Evolutionary conservation across 805 yeast species (phyloP), one percentile per base, ranked within the genome.

Genomic region (Scheffersomyces ergatensis): DNA sequence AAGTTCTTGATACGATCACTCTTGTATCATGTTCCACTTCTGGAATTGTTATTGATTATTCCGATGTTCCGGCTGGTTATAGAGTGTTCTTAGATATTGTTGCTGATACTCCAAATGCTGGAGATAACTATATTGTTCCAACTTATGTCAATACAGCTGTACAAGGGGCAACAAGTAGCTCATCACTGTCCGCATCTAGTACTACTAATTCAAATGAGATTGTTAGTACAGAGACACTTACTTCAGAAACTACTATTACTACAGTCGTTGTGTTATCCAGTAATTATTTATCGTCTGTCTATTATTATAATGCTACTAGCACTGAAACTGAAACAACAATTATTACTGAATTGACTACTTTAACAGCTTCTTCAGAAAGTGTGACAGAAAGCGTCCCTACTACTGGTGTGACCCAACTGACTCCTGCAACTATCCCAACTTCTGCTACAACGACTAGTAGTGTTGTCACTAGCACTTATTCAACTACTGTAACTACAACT

Each of bases 51-150:
- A 44, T 46, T 4, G 42, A 25, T 11, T 59, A 54, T 39, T 19
- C 25, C 1, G 50, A 50, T 33, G 34, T 60, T 18, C 63, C 63
- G 7, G 60, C 62, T 2, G 65, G 64, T 2, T 56, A 42, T 44
- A 42, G 62, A 8, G 35, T 33, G 31, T 41, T 40, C 33, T 16
- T 40, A 19, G 43, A 51, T 12, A 29, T 29, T 29, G 32, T 29
- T 29, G 32, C 32, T 14, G 32, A 29, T 15, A 29, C 32, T 29
- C 32, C 17, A 14, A 29, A 29, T 14, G 32, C 17, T 5, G 32
- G 18, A 15, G 18, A 12, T 29, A 5, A 15, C 6, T 29, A 29
- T 29, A 29, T 29, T 29, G 13, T 13, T 14, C 32, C 32, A 14
- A 29, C 32, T 5, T 29, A 29, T 12, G 32, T 29, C 11, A 15